These are phyloP conservation scores for Caulochytrium protostelioides DNA, from an alignment of 371 early-diverging fungal species.

Conservation along the genomic window DNA sequence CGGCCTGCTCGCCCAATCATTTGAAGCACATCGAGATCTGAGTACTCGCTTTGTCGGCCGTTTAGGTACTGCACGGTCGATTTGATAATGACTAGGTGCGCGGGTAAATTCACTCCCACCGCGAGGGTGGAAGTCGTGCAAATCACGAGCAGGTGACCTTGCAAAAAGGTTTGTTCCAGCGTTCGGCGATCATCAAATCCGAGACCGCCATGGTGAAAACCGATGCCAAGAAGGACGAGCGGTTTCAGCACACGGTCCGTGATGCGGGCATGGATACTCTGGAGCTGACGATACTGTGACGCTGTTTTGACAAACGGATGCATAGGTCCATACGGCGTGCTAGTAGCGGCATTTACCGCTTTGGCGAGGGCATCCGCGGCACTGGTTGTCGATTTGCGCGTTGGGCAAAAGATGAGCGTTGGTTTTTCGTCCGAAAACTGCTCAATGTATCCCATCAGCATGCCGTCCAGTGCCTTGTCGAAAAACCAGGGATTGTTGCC, in stretches of 20 bases:
- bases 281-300: constrained; percentile 4
- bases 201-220: constrained; percentile 51
- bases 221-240: constrained; percentile 31
- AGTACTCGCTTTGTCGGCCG: constrained; percentile 34
- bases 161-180: constrained; percentile 41
- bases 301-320: constrained; percentile 14
- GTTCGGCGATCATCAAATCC: constrained; percentile 30
- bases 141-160: constrained; percentile 34
- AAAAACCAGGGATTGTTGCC: too few species aligned
- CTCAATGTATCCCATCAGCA: too few species aligned
- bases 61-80: constrained; percentile 39
- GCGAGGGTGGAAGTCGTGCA: constrained; percentile 77
- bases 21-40: constrained; percentile 53
- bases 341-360: too few species aligned
- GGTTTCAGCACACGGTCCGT: constrained; percentile 11
- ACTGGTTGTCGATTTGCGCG: too few species aligned
- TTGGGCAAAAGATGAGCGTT: too few species aligned
- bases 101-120: constrained; percentile 85
- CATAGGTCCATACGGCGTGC: neutral
- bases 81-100: constrained; percentile 69
- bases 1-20: constrained; percentile 88
- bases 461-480: too few species aligned
- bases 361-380: too few species aligned
- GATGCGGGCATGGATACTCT: constrained; percentile 2
- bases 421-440: too few species aligned